phyloP scores from a whole-genome alignment of 2,329 filamentous ascomycete genomes.

The Aureobasidium subglaciale region DNA sequence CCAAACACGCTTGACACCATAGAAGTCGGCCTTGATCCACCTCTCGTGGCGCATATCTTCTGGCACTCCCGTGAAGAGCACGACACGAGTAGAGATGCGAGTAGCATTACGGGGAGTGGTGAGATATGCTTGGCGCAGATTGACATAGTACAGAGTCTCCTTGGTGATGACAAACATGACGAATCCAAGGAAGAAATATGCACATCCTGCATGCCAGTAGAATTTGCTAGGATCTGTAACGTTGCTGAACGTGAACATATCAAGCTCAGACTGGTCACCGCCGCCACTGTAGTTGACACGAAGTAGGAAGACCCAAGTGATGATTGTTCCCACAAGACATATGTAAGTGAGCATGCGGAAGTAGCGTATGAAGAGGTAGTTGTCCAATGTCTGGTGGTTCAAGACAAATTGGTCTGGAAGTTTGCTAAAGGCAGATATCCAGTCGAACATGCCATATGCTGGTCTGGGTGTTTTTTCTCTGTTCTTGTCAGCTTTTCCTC shows the following conservation, averaged over 20 bases:
- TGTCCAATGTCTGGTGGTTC: conserved; percentile 40
- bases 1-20: conserved; percentile 38
- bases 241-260: conserved; percentile 30
- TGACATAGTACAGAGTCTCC: conserved; percentile 38
- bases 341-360: conserved; percentile 38
- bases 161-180: conserved; percentile 39
- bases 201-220: conserved; percentile 36
- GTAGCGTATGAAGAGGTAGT: conserved; percentile 41
- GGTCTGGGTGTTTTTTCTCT: conserved; percentile 43
- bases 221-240: conserved; percentile 33
- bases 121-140: conserved; percentile 41
- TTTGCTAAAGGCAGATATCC: conserved; percentile 38
- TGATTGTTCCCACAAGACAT: conserved; percentile 36
- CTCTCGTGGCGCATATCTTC: conserved; percentile 33
- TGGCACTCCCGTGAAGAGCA: conserved; percentile 41
- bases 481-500: background rate
- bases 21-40: conserved; percentile 31
- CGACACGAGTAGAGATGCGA: conserved; percentile 38
- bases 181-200: conserved; percentile 35
- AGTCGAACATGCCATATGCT: conserved; percentile 42
- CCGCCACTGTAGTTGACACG: conserved; percentile 37
- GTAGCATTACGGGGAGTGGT: conserved; percentile 36
- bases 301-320: conserved; percentile 42
- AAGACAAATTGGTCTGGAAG: conserved; percentile 39
- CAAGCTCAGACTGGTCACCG: conserved; percentile 20